These are phyloP conservation scores for Arthrobotrys iridis DNA, from an alignment of 2,329 filamentous ascomycete species.

Conservation along the genomic window DNA sequence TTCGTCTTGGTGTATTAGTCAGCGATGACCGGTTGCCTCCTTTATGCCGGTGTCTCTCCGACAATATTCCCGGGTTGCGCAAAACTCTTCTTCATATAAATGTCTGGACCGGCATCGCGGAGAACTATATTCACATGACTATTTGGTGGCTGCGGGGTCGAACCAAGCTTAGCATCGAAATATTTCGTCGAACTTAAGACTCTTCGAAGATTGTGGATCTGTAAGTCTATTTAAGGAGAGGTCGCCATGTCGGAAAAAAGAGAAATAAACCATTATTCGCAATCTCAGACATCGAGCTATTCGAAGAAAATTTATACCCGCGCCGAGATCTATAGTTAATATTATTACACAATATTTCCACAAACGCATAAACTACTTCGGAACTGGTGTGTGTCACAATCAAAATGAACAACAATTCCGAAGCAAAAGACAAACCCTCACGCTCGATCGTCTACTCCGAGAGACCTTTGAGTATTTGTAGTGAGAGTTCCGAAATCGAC, in stretches of 20 bases:
- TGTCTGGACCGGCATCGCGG: conserved; percentile 34
- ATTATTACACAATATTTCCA: too few species aligned
- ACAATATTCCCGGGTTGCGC: neutral
- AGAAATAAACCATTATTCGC: too few species aligned
- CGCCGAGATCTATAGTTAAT: too few species aligned
- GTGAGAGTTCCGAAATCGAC: neutral
- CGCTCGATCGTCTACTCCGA: conserved; percentile 13
- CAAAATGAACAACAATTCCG: conserved; percentile 6
- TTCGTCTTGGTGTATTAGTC: neutral
- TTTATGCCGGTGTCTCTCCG: conserved; percentile 34
- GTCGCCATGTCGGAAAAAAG: too few species aligned
- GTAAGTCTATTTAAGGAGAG: neutral
- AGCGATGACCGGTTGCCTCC: neutral
- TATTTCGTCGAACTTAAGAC: neutral
- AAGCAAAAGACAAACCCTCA: neutral
- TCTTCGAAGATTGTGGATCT: neutral
- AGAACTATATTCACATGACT: conserved; percentile 7
- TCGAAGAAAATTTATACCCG: too few species aligned
- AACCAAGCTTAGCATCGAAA: neutral
- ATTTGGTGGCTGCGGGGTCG: neutral
- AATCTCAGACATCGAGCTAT: too few species aligned
- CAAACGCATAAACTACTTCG: too few species aligned
- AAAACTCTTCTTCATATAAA: neutral
- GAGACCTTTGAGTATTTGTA: conserved; percentile 10
- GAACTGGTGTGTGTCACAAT: too few species aligned